phyloP scores from a whole-genome alignment of 305 asterid genomes.

The Rubia occidens region DNA sequence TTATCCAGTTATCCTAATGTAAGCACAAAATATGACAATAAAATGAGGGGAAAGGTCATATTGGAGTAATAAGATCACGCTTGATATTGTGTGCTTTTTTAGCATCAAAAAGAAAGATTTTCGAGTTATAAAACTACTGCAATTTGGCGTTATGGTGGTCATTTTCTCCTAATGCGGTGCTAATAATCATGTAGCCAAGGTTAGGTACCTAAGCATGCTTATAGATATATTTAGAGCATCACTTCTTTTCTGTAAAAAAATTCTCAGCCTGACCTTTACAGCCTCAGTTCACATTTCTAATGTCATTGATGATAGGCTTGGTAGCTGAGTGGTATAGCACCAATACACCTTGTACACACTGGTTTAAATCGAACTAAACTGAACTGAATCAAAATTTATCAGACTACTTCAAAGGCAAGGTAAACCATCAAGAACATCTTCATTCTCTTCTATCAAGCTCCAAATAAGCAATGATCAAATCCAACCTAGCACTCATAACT shows the following conservation, averaged over 20 bases:
- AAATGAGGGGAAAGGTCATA: not conserved
- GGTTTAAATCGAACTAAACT: not conserved
- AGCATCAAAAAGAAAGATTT: not conserved
- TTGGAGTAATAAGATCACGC: not conserved
- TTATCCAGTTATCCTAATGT: not conserved
- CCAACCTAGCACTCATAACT: not conserved
- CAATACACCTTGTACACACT: not conserved
- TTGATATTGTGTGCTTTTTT: not conserved
- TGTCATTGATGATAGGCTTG: not conserved
- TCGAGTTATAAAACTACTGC: not conserved
- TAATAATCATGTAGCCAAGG: not conserved
- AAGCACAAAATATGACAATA: not conserved
- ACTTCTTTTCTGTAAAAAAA: not conserved
- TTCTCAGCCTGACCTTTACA: not conserved
- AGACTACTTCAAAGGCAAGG: not conserved
- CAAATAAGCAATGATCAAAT: not conserved
- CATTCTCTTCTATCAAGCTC: not conserved
- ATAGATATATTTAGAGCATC: not conserved
- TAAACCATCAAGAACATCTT: too few species aligned
- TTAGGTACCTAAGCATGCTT: conserved; percentile 1
- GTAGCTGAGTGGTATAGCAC: not conserved
- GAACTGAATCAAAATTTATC: not conserved
- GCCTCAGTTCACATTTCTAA: conserved; percentile 1
- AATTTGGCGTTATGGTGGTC: not conserved
- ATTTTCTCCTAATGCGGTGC: conserved; percentile 2